Evolutionary conservation across 352 stramenopile species (phyloP), one percentile per base, ranked within the genome.

Genomic region (Phytopythium delawarense): DNA sequence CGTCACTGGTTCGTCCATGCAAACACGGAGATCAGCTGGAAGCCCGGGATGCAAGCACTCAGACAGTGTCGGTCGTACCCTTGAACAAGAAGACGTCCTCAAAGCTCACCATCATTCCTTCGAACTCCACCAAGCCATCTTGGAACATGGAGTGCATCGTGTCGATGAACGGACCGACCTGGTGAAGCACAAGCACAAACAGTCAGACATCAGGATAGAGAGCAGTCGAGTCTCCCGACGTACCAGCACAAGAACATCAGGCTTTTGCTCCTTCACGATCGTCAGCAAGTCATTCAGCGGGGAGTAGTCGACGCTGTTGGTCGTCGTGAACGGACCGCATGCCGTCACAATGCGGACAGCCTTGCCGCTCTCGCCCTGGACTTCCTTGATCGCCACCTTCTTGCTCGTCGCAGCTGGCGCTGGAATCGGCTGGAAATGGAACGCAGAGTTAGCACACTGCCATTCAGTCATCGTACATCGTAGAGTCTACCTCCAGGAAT

Each of bases 151-250:
- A 76, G 63, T 99, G 96, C 59, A 89, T 84, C 23, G 78, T 80
- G 72, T 99, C 96, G 28, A 99, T 97, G 79, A 99, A 99, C 16
- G 97, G 97, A 18, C 97, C 97, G 40, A 96, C 83, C 85, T 94
- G 45, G 4, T 67, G 13, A 28, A 34, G 28, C 48, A 54, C 42
- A 13, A 21, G 3, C 7, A 5, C 7, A 4, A 9, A 18, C 16
- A 45, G 42, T 49, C 21, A 49, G 42, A 15, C n/a, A 25, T 7
- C 20, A 28, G 1, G 9, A 13, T 20, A 5, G 12, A 25, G 42
- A 49, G 20, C 13, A 11, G 21, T 49, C 7, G 6, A 11, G 42
- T 49, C 13, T 7, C 20, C 1, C 20, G 15, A 64, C 77, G 40
- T 71, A 94, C 86, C 25, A 99, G 71, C 54, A 99, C 76, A 16